phyloP scores from a whole-genome alignment of 495 filamentous ascomycete genomes.

The Lentithecium fluviatile region DNA sequence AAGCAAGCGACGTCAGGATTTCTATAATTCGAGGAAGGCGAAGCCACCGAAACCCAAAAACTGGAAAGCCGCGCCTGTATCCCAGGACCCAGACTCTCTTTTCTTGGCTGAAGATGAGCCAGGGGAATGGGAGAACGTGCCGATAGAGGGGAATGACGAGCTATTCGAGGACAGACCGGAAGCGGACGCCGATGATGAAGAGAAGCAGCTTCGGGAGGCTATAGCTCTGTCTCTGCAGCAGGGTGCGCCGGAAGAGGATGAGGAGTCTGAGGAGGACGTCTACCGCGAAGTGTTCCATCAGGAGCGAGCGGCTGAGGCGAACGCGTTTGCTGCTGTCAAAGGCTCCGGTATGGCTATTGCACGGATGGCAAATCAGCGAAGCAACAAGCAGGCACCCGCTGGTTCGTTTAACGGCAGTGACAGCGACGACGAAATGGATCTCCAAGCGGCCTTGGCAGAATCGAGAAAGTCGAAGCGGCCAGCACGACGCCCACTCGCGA shows the following conservation, averaged over 20 bases:
- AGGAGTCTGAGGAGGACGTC: constrained; percentile 50
- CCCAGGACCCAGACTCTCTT: constrained; percentile 53
- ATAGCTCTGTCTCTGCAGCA: constrained; percentile 74
- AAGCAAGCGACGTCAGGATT: constrained; percentile 46
- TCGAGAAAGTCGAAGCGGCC: constrained; percentile 45
- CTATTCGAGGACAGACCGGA: constrained; percentile 44
- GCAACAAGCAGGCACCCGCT: constrained; percentile 53
- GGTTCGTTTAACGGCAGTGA: constrained; percentile 45
- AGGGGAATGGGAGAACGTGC: constrained; percentile 40
- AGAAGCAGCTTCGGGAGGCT: constrained; percentile 75
- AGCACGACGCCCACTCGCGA: constrained; percentile 9
- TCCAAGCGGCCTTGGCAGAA: constrained; percentile 59
- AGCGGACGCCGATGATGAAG: constrained; percentile 51
- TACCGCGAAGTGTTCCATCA: constrained; percentile 49
- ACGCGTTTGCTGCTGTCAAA: constrained; percentile 47
- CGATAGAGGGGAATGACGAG: constrained; percentile 35
- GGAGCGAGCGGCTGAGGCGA: constrained; percentile 52
- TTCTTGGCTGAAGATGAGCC: constrained; percentile 60
- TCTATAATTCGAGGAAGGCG: constrained; percentile 47
- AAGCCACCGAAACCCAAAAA: constrained; percentile 20
- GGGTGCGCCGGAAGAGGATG: constrained; percentile 42
- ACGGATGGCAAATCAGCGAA: constrained; percentile 61
- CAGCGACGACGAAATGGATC: constrained; percentile 61
- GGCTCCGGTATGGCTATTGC: constrained; percentile 59
- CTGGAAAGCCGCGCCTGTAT: constrained; percentile 20